Percentiles rank a stretch among this genome's conserved stretches.
These are phyloP conservation scores for Cajanus cajan DNA, from an alignment of 306 rosid genomes.

Conservation along the genomic window DNA sequence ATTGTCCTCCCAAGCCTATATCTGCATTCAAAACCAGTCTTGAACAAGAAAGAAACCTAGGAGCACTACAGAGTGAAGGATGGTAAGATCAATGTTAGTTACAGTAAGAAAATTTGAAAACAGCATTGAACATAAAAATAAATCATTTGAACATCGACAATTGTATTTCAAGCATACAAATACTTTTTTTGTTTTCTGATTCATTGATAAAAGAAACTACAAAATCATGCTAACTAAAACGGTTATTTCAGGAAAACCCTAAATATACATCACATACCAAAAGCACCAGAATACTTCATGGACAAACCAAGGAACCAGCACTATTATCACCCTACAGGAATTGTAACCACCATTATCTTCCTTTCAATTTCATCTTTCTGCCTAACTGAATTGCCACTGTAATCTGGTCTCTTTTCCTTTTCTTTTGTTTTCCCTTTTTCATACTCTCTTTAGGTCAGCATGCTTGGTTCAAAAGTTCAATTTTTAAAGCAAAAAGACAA, in stretches of 20 bases:
- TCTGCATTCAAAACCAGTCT: constrained; percentile 12
- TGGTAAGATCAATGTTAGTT: not conserved
- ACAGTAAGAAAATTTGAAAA: not conserved
- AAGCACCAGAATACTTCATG: constrained; percentile 6
- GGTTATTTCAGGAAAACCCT: not conserved
- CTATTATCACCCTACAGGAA: not conserved
- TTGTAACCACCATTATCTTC: not conserved
- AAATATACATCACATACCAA: constrained; percentile 13
- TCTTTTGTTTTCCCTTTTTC: not conserved
- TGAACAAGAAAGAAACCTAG: not conserved
- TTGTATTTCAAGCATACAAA: not conserved
- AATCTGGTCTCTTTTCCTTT: not conserved
- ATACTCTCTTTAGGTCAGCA: not conserved
- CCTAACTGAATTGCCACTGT: not conserved
- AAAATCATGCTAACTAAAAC: not conserved
- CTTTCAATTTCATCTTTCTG: not conserved
- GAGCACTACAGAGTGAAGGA: not conserved
- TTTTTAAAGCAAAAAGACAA: not conserved
- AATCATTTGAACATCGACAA: constrained; percentile 2
- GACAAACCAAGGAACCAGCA: not conserved
- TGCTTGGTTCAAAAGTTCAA: not conserved
- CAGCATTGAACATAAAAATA: not conserved
- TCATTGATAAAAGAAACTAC: not conserved
- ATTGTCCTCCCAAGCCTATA: constrained; percentile 15
- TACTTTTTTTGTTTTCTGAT: not conserved